Evolutionary conservation across 805 yeast genomes (phyloP), one percentile per base, ranked within the genome.

Genomic region (Nematodospora valgi): DNA sequence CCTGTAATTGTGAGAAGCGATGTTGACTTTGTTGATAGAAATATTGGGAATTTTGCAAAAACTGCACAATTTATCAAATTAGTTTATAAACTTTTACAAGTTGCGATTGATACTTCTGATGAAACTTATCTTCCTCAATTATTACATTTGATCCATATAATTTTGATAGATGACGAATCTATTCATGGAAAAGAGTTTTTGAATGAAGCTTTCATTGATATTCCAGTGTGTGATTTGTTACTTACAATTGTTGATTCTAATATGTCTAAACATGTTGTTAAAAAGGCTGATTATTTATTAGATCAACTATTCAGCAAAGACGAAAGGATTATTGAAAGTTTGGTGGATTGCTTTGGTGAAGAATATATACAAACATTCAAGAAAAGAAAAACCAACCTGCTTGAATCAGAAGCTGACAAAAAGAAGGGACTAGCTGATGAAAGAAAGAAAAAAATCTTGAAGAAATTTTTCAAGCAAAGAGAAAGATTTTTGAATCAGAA

Each of bases 61-160:
- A 68, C 79, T 0, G 51, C 51, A 3, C 61, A 59, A 2, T 78
- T 82, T 56, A 79, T 78, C 0, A 78, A 77, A 45, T 56, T 82
- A 25, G 39, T 82, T 5, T 75, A 67, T 47, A 80, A 80, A 46
- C 53, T 78, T n/a, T 57, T 84, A 11, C 75, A 74, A 34, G 65
- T 66, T 25, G 68, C 84, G 0, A 58, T 80, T 15, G 69, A 68
- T 32, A 57, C 63, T 1, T 64, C 68, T 1, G 73, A 76, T 35
- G 82, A 80, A 35, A 61, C 74, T 0, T 80, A 65, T 46, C 55
- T 82, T 23, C 74, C 78, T 12, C 78, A 76, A 27, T 48, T 80
- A n/a, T 63, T 85, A 24, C 93, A 84, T 52, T 63, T 85, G 32
- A 44, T 82, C 2, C 87, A 84, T 59, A 89, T 85, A 5, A 63